These are phyloP conservation scores for Boletus huronensis DNA, from an alignment of 768 basidiomycete species.

Conservation along the genomic window DNA sequence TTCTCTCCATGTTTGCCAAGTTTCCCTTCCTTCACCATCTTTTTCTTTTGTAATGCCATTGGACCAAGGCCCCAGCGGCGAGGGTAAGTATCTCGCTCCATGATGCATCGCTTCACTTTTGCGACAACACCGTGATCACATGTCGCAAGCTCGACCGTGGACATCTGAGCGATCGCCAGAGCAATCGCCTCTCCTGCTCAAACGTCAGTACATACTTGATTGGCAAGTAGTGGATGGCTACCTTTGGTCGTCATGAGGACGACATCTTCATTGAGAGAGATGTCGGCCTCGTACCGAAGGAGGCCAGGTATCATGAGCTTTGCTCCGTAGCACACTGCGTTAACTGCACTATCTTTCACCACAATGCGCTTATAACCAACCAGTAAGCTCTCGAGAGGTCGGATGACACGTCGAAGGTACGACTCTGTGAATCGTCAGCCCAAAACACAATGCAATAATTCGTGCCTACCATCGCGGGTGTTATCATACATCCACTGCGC, in stretches of 20 bases:
- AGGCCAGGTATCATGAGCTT: conserved; percentile 99
- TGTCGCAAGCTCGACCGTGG: conserved; percentile 94
- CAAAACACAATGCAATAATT: conserved; percentile 3
- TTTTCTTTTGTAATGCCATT: conserved; percentile 95
- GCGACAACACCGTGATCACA: conserved; percentile 99
- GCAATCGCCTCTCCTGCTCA: conserved; percentile 84
- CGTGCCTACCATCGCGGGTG: conserved; percentile 79
- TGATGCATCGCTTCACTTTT: conserved; percentile 98
- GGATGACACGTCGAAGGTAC: conserved; percentile 91
- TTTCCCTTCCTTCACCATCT: conserved; percentile 96
- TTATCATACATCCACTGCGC: conserved; percentile 99
- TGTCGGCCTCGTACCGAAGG: conserved; percentile 93
- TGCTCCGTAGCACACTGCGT: conserved; percentile 98
- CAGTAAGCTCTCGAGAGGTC: conserved; percentile 90
- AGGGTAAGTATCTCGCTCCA: conserved; percentile 99
- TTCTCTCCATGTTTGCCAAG: conserved; percentile 94
- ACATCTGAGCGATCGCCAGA: conserved; percentile 95
- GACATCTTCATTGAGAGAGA: conserved; percentile 91
- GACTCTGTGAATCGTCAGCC: conserved; percentile 58
- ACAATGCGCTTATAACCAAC: conserved; percentile 98
- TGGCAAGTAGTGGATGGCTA: conserved; percentile 20
- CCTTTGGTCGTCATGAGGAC: conserved; percentile 99
- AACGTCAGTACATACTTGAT: conserved; percentile 1
- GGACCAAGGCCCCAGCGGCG: conserved; percentile 99
- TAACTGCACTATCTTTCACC: conserved; percentile 98